Evolutionary conservation across 2,329 filamentous ascomycete species (phyloP).

Genomic region (Botrytis fabae): DNA sequence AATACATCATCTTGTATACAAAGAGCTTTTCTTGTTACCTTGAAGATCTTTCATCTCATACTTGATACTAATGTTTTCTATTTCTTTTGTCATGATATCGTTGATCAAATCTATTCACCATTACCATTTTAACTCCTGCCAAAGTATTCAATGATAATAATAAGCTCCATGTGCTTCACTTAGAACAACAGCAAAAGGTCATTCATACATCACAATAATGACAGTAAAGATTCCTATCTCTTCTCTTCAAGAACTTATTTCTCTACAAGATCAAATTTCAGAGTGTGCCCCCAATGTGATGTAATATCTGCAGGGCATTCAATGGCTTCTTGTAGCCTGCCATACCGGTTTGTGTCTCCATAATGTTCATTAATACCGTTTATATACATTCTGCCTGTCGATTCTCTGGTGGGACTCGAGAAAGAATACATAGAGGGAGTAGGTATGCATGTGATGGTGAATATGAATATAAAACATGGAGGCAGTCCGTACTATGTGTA

Average conservation of each 20-base stretch:
- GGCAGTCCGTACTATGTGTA: too few species aligned
- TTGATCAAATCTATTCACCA: background rate
- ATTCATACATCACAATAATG: background rate
- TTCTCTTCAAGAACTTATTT: background rate
- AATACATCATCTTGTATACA: background rate
- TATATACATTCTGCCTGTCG: background rate
- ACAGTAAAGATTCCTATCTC: accelerated
- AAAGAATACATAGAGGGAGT: background rate
- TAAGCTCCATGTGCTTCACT: background rate
- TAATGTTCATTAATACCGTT: accelerated
- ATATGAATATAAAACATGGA: background rate
- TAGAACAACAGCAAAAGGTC: background rate
- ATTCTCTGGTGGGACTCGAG: background rate
- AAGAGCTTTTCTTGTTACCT: background rate
- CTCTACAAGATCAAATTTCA: background rate
- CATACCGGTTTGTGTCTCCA: background rate
- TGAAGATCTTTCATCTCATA: background rate
- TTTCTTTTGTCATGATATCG: background rate
- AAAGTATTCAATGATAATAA: background rate
- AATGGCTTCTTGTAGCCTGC: background rate
- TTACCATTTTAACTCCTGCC: background rate
- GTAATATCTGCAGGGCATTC: background rate
- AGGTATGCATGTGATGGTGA: background rate
- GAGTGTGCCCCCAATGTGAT: background rate
- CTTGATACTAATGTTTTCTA: background rate